A percentile compares a stretch with the other conserved stretches of the same genome.
Evolutionary conservation across 805 yeast species (phyloP).

Genomic region (Starmerella sp.): DNA sequence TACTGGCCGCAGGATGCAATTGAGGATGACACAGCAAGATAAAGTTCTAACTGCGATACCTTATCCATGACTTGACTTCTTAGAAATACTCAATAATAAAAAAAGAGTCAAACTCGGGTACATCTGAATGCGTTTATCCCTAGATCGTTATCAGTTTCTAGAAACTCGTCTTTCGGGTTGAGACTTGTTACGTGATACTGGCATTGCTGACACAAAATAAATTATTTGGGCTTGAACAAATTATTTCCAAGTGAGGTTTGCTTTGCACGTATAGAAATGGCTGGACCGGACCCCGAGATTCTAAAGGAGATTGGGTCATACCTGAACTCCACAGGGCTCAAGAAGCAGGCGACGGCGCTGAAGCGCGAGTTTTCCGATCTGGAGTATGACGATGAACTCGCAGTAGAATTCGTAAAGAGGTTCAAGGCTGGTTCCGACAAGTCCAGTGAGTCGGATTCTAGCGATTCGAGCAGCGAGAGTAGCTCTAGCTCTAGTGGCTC

Average conservation of each 20-base stretch:
- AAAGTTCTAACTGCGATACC: too few relatives aligned
- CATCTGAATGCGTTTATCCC: too few relatives aligned
- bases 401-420: constrained; percentile 19
- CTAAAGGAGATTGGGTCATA: constrained; percentile 27
- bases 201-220: not conserved
- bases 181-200: not conserved
- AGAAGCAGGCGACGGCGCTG: constrained; percentile 28
- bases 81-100: too few relatives aligned
- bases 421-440: constrained; percentile 12
- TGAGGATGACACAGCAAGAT: too few relatives aligned
- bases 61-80: too few relatives aligned
- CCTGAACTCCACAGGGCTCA: constrained; percentile 25
- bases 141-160: not conserved
- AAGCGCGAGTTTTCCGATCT: constrained; percentile 22
- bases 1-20: too few relatives aligned
- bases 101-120: too few relatives aligned
- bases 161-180: not conserved
- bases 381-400: constrained; percentile 23
- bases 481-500: constrained; percentile 26
- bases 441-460: not conserved
- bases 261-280: not conserved
- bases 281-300: constrained; percentile 18
- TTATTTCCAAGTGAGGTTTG: not conserved
- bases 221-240: not conserved
- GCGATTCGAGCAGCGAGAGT: constrained; percentile 26